Evolutionary conservation across 371 early-diverging fungal species (phyloP).

Genomic region (Mortierella sp.): DNA sequence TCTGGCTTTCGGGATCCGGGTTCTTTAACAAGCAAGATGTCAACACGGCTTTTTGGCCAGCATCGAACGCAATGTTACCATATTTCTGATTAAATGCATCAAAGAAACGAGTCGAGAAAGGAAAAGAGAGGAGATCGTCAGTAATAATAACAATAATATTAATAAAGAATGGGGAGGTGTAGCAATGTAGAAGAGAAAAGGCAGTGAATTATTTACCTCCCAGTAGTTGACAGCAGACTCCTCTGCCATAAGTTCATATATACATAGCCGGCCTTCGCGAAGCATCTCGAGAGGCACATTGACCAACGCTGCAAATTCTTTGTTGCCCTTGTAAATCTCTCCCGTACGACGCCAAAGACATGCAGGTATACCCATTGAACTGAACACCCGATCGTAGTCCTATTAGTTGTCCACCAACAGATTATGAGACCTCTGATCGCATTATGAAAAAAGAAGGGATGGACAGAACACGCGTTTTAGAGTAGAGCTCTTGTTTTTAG

Average conservation of each 20-base stretch:
- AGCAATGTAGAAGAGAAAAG: background rate
- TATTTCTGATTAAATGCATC: slow-evolving; percentile 71
- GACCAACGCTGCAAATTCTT: slow-evolving; percentile 90
- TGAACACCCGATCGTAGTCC: slow-evolving; percentile 95
- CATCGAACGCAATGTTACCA: slow-evolving; percentile 94
- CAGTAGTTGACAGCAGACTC: slow-evolving; percentile 91
- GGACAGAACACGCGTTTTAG: background rate
- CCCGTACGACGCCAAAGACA: slow-evolving; percentile 96
- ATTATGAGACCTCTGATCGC: too few relatives aligned
- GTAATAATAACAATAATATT: too few relatives aligned
- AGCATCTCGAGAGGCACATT: slow-evolving; percentile 81
- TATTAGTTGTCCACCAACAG: slow-evolving; percentile 22
- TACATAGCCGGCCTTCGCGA: slow-evolving; percentile 80
- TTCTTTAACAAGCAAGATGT: slow-evolving; percentile 83
- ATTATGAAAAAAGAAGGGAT: background rate
- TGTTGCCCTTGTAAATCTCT: slow-evolving; percentile 94
- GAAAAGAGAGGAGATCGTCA: slow-evolving; percentile 13
- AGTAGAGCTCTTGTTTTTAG: background rate
- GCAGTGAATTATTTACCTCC: slow-evolving; percentile 64
- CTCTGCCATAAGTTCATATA: slow-evolving; percentile 95
- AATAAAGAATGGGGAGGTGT: background rate
- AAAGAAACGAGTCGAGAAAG: slow-evolving; percentile 13
- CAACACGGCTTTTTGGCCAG: slow-evolving; percentile 93
- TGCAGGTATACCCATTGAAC: slow-evolving; percentile 94
- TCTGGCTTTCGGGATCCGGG: slow-evolving; percentile 63